phyloP scores from a whole-genome alignment of 2,329 filamentous ascomycete species.

The Clarireedia monteithiana region DNA sequence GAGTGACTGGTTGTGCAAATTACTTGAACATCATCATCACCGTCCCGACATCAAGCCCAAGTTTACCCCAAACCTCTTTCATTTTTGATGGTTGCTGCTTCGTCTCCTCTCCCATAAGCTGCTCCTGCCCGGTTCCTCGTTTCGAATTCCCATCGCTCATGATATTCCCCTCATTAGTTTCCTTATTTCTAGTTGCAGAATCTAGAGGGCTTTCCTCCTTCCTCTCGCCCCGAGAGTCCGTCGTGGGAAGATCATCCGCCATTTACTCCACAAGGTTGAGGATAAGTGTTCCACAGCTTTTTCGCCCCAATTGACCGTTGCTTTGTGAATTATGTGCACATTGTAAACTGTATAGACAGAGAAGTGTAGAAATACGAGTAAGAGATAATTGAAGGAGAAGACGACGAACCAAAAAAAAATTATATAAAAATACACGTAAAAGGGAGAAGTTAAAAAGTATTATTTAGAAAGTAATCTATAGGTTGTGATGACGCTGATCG shows the following conservation, averaged over 20 bases:
- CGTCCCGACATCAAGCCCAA: constrained; percentile 34
- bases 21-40: constrained; percentile 48
- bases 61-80: constrained; percentile 31
- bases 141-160: not conserved
- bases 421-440: not conserved
- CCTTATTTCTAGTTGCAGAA: not conserved
- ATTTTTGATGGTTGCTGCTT: constrained; percentile 20
- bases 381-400: not conserved
- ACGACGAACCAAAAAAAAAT: not conserved
- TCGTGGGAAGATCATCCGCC: not conserved
- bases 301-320: not conserved
- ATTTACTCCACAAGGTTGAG: not conserved
- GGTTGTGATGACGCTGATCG: too few species aligned
- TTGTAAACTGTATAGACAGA: not conserved
- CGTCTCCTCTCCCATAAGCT: not conserved
- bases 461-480: too few species aligned
- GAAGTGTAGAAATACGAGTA: not conserved
- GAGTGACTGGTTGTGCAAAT: not conserved
- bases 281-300: not conserved
- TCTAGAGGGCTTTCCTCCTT: not conserved
- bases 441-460: not conserved
- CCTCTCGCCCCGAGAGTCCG: not conserved
- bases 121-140: not conserved
- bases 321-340: not conserved
- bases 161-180: constrained; percentile 3